These are phyloP conservation scores for Chionographis japonica DNA, from an alignment of 106 monocot species.

Conservation along the genomic window DNA sequence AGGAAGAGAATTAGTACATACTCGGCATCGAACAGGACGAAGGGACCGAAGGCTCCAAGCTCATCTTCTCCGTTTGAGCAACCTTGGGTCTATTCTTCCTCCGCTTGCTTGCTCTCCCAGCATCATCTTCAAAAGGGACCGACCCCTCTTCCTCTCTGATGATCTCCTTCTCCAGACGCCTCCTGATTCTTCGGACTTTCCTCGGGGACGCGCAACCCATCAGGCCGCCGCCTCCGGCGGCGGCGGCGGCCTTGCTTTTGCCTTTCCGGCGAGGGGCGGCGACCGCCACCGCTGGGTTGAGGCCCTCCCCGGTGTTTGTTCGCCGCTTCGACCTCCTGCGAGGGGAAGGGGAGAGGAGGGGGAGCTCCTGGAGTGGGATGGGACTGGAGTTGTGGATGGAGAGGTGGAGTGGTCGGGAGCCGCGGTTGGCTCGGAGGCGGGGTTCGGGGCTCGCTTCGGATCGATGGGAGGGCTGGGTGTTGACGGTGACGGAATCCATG, in stretches of 20 bases:
- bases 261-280: constrained; percentile 17
- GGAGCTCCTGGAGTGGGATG: constrained; percentile 48
- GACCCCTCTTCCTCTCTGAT: constrained; percentile 28
- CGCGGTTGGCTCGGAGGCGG: constrained; percentile 3
- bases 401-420: constrained; percentile 26
- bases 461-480: constrained; percentile 17
- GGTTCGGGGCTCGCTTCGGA: constrained; percentile 1
- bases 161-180: constrained; percentile 52
- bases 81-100: constrained; percentile 22
- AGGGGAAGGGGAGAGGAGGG: constrained; percentile 50
- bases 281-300: constrained; percentile 14
- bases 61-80: constrained; percentile 19
- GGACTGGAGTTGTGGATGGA: constrained; percentile 20
- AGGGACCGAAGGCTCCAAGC: constrained; percentile 5
- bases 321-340: constrained; percentile 10
- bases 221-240: neutral
- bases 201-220: constrained; percentile 45
- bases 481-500: constrained; percentile 19
- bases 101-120: constrained; percentile 31
- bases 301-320: constrained; percentile 11
- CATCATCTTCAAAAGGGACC: constrained; percentile 18
- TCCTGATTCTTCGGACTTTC: constrained; percentile 30
- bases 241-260: constrained; percentile 21
- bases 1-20: neutral
- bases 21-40: constrained; percentile 19